Percentiles rank a stretch among this genome's conserved stretches.
Evolutionary conservation across 208 protist genomes (phyloP).

Genomic region (Leishmania tropica): DNA sequence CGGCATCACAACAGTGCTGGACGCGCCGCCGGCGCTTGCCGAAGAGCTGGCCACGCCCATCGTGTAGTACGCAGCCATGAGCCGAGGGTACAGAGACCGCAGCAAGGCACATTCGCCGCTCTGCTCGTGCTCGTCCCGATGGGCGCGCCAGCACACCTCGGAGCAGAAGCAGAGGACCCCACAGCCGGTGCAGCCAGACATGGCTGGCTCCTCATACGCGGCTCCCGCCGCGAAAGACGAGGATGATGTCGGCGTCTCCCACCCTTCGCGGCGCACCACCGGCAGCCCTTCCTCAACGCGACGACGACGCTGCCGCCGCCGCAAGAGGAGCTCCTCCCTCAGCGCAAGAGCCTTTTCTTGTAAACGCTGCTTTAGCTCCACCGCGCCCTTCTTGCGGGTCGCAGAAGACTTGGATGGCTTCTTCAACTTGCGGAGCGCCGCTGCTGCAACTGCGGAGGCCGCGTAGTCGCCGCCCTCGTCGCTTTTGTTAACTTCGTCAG

Average conservation of each 20-base stretch:
- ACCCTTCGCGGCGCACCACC: conserved; percentile 18
- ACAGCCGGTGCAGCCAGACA: conserved; percentile 59
- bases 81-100: conserved; percentile 46
- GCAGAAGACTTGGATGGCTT: conserved; percentile 58
- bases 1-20: conserved; percentile 26
- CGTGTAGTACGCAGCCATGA: conserved; percentile 60
- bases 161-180: conserved; percentile 72
- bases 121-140: conserved; percentile 34
- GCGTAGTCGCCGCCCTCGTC: neutral
- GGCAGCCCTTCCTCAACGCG: conserved; percentile 5
- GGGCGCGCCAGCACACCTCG: conserved; percentile 39
- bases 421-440: conserved; percentile 33
- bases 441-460: neutral
- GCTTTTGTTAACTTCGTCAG: neutral
- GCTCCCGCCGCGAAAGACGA: neutral
- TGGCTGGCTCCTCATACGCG: conserved; percentile 7
- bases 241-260: conserved; percentile 3
- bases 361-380: conserved; percentile 47
- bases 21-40: neutral
- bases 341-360: conserved; percentile 33
- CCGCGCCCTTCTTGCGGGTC: conserved; percentile 52
- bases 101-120: conserved; percentile 61
- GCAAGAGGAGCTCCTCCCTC: conserved; percentile 34
- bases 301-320: conserved; percentile 19
- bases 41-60: conserved; percentile 8